Conservation (phyloP, 192 early-diverging fungal species). For the Powellomyces hirtus region DNA sequence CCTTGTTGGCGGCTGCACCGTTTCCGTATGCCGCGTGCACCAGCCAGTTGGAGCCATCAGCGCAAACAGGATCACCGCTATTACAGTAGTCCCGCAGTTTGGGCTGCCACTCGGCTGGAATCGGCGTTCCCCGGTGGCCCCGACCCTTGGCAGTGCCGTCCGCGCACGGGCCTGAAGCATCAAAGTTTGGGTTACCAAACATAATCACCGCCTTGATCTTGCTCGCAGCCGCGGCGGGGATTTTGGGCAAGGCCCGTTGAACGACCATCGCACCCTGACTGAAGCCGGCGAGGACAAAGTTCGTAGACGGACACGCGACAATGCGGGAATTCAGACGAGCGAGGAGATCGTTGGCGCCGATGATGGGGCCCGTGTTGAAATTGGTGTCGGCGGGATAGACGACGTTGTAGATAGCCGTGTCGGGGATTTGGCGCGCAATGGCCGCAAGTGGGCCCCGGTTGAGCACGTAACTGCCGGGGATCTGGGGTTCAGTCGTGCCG, state of each 20-base stretch:
- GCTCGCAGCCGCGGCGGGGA: not conserved
- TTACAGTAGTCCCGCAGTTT: constrained; percentile 11
- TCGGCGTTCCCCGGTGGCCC: not conserved
- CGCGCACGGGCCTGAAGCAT: not conserved
- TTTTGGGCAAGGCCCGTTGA: not conserved
- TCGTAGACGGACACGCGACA: not conserved
- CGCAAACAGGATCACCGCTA: not conserved
- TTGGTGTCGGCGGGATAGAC: constrained; percentile 16
- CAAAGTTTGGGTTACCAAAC: constrained; percentile 14
- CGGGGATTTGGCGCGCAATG: not conserved
- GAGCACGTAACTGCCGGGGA: not conserved
- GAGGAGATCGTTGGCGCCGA: constrained; percentile 14
- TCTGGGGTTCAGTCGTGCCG: constrained; percentile 18
- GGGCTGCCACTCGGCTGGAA: not conserved
- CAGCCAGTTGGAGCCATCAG: not conserved
- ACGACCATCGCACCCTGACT: constrained; percentile 22
- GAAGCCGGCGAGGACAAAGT: constrained; percentile 14
- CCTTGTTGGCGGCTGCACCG: not conserved
- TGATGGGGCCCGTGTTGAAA: constrained; percentile 8
- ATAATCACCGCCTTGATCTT: constrained; percentile 16
- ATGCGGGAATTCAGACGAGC: not conserved
- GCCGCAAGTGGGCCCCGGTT: not conserved
- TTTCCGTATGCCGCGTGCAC: not conserved
- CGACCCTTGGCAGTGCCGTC: not conserved
- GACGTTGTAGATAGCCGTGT: constrained; percentile 12